Evolutionary conservation across 2,329 filamentous ascomycete genomes (phyloP), one percentile per base, ranked within the genome.

Genomic region (Neofusicoccum ribis): DNA sequence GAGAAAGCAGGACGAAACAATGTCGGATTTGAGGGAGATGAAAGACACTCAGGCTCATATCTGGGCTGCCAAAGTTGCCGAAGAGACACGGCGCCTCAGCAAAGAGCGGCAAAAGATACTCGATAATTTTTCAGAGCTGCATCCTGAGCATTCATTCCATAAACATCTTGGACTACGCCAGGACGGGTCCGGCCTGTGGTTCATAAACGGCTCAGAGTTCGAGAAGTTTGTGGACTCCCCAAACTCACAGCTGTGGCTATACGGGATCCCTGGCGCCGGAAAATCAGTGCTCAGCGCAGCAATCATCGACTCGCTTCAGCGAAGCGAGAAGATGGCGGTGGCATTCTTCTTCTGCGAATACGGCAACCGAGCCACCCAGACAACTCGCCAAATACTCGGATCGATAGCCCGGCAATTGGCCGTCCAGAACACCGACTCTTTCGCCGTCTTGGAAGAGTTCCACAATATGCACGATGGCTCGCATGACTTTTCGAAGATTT

Each of bases 261-360:
- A 60, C 7, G 56, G 56, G 2, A 60, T 60, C 2, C 56, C 43
- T 1, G 56, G 56, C 2, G 56, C 41, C 1, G 56, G 56, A 5
- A 60, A 60, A n/a, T 60, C 56, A 9, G 56, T 60, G 0, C 6
- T 60, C 2, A 49, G 56, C 27, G 43, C 56, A n/a, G 14, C 44
- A 3, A 37, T 49, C 4, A 27, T 60, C 23, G 43, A 60, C 11
- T 15, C 44, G 2, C 8, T 34, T 12, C 23, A 47, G 5, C 41
- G 41, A 9, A 60, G 14, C n/a, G 41, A 20, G 4, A 47, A 46
- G 9, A 12, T 60, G 2, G 56, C 43, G 1, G 36, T 27, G 0
- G 56, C 56, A 20, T 60, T 14, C 4, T 60, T 60, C 12, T 60
- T 60, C 23, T 60, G 56, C 31, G 56, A 60, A 34, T 60, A 60